Conservation (phyloP, 345 rosid species). For the Syzygium grande region DNA sequence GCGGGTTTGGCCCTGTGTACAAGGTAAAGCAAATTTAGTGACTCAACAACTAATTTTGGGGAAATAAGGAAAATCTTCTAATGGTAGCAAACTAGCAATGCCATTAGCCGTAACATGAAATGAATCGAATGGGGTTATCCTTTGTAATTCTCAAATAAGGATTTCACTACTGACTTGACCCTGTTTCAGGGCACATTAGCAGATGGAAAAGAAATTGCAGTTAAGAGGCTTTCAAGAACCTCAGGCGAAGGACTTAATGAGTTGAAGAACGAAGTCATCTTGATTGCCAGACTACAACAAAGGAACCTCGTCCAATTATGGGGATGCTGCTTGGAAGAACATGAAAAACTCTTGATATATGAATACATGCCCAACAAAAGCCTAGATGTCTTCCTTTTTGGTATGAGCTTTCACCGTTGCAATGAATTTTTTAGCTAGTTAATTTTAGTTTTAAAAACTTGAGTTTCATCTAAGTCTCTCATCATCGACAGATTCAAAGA, state of each 20-base stretch:
- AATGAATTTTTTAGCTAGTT: not conserved
- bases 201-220: conserved; percentile 14
- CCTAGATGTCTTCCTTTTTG: conserved; percentile 5
- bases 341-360: conserved; percentile 9
- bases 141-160: not conserved
- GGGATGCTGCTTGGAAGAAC: conserved; percentile 8
- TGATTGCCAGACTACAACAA: conserved; percentile 12
- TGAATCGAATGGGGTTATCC: not conserved
- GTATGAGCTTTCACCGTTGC: not conserved
- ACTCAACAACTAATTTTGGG: not conserved
- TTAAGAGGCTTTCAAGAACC: conserved; percentile 12
- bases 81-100: not conserved
- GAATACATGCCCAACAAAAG: conserved; percentile 15
- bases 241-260: conserved; percentile 13
- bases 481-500: conserved; percentile 1
- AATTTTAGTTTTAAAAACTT: not conserved
- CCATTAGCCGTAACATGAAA: not conserved
- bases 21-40: not conserved
- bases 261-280: conserved; percentile 12
- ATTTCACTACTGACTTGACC: not conserved
- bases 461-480: not conserved
- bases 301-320: conserved; percentile 10
- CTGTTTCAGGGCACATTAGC: conserved; percentile 3
- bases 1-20: conserved; percentile 39
- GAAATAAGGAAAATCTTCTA: not conserved